Percentiles rank a stretch among this genome's conserved stretches.
These are phyloP conservation scores for Adansonia rubrostipa DNA, from an alignment of 441 rosid species.

Conservation along the genomic window DNA sequence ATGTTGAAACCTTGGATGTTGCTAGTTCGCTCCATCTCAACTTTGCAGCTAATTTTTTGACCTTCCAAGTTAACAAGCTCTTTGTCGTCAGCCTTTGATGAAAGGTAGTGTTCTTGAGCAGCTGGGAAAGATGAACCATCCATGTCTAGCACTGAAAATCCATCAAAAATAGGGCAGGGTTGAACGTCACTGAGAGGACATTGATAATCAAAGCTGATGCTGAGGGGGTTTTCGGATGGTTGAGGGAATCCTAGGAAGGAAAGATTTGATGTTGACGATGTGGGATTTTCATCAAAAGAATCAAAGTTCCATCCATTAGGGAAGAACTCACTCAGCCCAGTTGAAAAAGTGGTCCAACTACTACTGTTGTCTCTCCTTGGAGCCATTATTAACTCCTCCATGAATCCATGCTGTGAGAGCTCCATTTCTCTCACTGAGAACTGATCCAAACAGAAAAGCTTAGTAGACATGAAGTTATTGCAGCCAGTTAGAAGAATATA, in stretches of 20 bases:
- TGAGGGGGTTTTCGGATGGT: constrained; percentile 19
- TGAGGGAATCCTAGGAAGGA: constrained; percentile 36
- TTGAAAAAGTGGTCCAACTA: constrained; percentile 39
- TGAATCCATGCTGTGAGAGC: constrained; percentile 55
- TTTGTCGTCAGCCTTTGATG: constrained; percentile 22
- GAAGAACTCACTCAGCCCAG: constrained; percentile 44
- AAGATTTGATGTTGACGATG: constrained; percentile 36
- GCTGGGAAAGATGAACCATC: constrained; percentile 41
- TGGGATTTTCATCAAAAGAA: constrained; percentile 46
- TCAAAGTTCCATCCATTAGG: constrained; percentile 58
- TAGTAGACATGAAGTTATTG: constrained; percentile 36
- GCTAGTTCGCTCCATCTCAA: constrained; percentile 44
- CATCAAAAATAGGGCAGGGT: constrained; percentile 45
- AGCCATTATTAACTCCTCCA: constrained; percentile 57
- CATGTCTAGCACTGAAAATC: constrained; percentile 39
- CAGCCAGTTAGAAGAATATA: constrained; percentile 27
- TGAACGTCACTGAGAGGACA: constrained; percentile 51
- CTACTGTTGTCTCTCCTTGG: constrained; percentile 48
- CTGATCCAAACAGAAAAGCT: constrained; percentile 17
- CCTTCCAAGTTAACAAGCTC: no score
- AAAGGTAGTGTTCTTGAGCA: constrained; percentile 34
- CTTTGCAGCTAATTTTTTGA: constrained; percentile 35
- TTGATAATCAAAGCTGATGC: constrained; percentile 37
- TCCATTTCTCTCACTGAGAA: constrained; percentile 44
- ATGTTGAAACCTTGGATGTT: constrained; percentile 35